phyloP scores from a whole-genome alignment of 1,284 basidiomycete species.

The Puccinia coronata region DNA sequence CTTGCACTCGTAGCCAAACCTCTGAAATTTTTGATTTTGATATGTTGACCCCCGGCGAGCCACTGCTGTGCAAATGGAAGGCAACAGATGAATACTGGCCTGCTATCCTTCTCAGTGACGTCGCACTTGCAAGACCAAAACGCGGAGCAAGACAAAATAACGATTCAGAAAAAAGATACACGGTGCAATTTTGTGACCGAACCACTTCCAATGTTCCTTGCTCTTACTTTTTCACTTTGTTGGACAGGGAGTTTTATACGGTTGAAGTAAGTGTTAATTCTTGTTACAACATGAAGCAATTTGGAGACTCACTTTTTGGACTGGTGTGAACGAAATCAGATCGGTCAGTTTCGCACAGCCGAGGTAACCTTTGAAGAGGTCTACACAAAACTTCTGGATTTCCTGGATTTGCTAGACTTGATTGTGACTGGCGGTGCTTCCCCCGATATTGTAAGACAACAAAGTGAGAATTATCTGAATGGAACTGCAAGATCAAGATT shows the following conservation, averaged over 20 bases:
- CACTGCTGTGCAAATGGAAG: too few relatives aligned
- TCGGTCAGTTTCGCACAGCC: slow-evolving; percentile 6
- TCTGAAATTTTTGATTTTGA: too few relatives aligned
- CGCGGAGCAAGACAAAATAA: too few relatives aligned
- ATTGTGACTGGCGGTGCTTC: not conserved
- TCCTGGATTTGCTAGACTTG: not conserved
- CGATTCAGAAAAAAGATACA: too few relatives aligned
- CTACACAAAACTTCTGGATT: not conserved
- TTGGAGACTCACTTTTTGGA: not conserved
- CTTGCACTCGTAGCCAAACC: too few relatives aligned
- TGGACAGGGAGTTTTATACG: not conserved
- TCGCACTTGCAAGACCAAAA: too few relatives aligned
- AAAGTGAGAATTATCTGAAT: too few relatives aligned
- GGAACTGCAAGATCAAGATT: not conserved
- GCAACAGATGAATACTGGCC: too few relatives aligned
- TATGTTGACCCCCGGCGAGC: too few relatives aligned
- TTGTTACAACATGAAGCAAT: not conserved
- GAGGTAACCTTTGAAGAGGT: not conserved
- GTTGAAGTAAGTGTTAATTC: slow-evolving; percentile 9
- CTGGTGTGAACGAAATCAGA: not conserved
- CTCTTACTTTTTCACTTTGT: not conserved
- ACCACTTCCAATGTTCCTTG: too few relatives aligned
- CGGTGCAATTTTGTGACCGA: too few relatives aligned
- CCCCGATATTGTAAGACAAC: not conserved
- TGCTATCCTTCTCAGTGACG: too few relatives aligned